phyloP scores from a whole-genome alignment of 2,329 filamentous ascomycete genomes.

The Penicillium sp. region DNA sequence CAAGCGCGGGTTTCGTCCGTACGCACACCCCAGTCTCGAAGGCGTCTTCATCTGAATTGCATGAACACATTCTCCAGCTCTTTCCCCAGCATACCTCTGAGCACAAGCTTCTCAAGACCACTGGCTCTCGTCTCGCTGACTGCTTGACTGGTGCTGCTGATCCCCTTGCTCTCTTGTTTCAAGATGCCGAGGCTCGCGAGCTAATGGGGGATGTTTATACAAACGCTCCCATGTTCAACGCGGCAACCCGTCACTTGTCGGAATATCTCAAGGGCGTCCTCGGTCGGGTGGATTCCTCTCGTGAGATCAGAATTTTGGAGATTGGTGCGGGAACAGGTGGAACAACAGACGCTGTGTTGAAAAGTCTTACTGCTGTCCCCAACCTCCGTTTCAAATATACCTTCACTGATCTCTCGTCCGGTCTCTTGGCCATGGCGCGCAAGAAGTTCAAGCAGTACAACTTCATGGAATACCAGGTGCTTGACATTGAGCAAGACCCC shows the following conservation, averaged over 20 bases:
- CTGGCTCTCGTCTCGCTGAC: conserved; percentile 38
- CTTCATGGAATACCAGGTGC: conserved; percentile 8
- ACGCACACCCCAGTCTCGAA: not conserved
- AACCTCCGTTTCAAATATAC: conserved; percentile 33
- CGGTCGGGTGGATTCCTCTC: not conserved
- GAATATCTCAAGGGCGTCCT: not conserved
- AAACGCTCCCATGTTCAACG: conserved; percentile 30
- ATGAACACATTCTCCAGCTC: conserved; percentile 20
- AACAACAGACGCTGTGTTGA: conserved; percentile 31
- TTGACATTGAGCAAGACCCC: conserved; percentile 19
- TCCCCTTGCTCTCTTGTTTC: conserved; percentile 43
- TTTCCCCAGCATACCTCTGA: conserved; percentile 38
- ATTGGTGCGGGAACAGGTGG: conserved; percentile 42
- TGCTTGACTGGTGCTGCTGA: conserved; percentile 41
- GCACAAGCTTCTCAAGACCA: conserved; percentile 35
- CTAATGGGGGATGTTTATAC: conserved; percentile 43
- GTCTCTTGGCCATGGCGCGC: conserved; percentile 29
- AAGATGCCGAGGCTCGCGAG: conserved; percentile 25
- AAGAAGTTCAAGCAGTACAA: conserved; percentile 24
- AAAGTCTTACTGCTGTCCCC: conserved; percentile 10
- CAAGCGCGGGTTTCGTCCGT: too few relatives aligned
- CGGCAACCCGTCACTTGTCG: conserved; percentile 1
- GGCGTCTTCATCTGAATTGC: not conserved
- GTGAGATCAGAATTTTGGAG: conserved; percentile 34
- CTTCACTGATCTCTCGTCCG: conserved; percentile 37